phyloP scores from a whole-genome alignment of 2,329 filamentous ascomycete genomes.

The Pseudogymnoascus sp. region DNA sequence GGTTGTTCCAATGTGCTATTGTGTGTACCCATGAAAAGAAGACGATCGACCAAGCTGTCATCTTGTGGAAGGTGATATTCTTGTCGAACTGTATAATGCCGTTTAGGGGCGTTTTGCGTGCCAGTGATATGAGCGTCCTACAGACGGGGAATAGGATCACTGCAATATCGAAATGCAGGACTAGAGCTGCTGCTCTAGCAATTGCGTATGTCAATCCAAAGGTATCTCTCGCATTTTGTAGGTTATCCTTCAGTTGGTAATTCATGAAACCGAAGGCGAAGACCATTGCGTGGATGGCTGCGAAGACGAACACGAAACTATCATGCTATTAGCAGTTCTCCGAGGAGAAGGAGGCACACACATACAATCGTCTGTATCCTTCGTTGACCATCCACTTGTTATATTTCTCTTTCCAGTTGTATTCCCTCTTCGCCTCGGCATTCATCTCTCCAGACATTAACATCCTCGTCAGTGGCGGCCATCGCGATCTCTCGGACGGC shows the following conservation, averaged over 20 bases:
- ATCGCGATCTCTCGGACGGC: conserved; percentile 65
- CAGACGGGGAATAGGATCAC: conserved; percentile 75
- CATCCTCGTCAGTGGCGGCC: conserved; percentile 75
- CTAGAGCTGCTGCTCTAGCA: conserved; percentile 65
- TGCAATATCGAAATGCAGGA: conserved; percentile 73
- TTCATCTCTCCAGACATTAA: conserved; percentile 76
- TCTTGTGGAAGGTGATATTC: conserved; percentile 83
- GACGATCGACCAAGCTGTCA: conserved; percentile 77
- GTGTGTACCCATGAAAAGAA: conserved; percentile 85
- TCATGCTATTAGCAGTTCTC: conserved; percentile 19
- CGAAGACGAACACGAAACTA: conserved; percentile 70
- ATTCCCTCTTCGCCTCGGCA: conserved; percentile 58
- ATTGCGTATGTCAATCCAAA: conserved; percentile 72
- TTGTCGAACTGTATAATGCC: conserved; percentile 84
- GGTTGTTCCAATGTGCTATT: conserved; percentile 80
- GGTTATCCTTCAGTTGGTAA: conserved; percentile 68
- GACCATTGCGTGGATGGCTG: conserved; percentile 63
- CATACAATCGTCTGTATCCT: conserved; percentile 70
- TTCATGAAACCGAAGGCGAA: conserved; percentile 75
- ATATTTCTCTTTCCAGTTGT: conserved; percentile 63
- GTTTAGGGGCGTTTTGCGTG: conserved; percentile 72
- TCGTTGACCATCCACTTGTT: conserved; percentile 88
- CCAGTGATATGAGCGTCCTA: conserved; percentile 72
- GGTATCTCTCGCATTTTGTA: conserved; percentile 53
- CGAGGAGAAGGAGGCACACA: conserved; percentile 17